These are phyloP conservation scores for Backusella liffmaniae DNA, from an alignment of 192 early-diverging fungal genomes.

Conservation along the genomic window DNA sequence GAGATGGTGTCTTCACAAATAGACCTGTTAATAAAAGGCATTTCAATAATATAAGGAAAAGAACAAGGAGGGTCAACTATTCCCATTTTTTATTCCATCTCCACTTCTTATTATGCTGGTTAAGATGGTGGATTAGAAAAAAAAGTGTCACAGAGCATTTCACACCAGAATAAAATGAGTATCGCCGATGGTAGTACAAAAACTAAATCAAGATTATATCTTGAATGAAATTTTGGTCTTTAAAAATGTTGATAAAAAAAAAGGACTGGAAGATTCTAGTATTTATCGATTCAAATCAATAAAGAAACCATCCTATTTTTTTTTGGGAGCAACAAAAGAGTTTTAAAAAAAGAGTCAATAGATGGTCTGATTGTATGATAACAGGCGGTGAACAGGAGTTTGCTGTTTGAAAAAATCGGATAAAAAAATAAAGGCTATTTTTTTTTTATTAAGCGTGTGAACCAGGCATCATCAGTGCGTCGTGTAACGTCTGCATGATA, in stretches of 20 bases:
- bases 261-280: too few species aligned
- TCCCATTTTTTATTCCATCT: not conserved
- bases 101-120: not conserved
- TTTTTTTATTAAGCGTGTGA: not conserved
- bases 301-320: not conserved
- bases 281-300: not conserved
- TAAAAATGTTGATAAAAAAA: not conserved
- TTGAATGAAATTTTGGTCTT: not conserved
- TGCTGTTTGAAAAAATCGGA: not conserved
- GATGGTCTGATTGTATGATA: not conserved
- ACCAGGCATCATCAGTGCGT: not conserved
- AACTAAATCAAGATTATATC: not conserved
- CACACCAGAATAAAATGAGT: slow-evolving; percentile 5
- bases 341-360: not conserved
- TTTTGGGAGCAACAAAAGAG: not conserved
- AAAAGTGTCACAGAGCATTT: not conserved
- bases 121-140: not conserved
- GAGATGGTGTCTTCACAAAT: slow-evolving; percentile 89
- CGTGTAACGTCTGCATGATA: not conserved
- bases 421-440: not conserved
- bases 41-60: slow-evolving; percentile 6
- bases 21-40: slow-evolving; percentile 35
- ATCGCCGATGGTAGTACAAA: not conserved
- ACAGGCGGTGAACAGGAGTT: slow-evolving; percentile 1
- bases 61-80: not conserved